Percentiles rank a stretch among this genome's conserved stretches.
Evolutionary conservation across 495 filamentous ascomycete genomes (phyloP).

Genomic region (Hypomontagnella monticulosa): DNA sequence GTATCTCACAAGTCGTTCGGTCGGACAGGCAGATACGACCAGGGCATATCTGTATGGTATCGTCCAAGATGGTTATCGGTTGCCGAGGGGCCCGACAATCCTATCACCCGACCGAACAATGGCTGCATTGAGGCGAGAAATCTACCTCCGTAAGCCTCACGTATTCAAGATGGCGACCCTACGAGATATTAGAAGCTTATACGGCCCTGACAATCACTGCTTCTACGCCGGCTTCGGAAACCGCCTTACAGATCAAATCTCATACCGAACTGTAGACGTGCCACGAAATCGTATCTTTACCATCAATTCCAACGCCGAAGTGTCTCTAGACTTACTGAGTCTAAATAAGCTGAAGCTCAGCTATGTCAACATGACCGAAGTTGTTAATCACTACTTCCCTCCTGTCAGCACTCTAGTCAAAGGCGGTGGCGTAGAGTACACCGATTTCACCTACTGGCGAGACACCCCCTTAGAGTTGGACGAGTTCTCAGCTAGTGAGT

Average conservation of each 20-base stretch:
- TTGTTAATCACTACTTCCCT: constrained; percentile 97
- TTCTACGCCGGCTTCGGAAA: constrained; percentile 99
- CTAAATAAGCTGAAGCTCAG: constrained; percentile 96
- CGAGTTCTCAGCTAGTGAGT: constrained; percentile 81
- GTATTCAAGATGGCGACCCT: constrained; percentile 99
- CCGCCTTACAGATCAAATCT: constrained; percentile 93
- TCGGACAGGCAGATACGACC: constrained; percentile 93
- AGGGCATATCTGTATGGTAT: constrained; percentile 91
- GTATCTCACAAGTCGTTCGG: constrained; percentile 93
- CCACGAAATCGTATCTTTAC: constrained; percentile 95
- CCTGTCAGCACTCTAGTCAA: constrained; percentile 78
- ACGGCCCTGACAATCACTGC: constrained; percentile 78
- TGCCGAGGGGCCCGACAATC: constrained; percentile 93
- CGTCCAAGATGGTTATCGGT: constrained; percentile 81
- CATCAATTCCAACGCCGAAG: constrained; percentile 98
- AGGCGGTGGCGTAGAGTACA: constrained; percentile 84
- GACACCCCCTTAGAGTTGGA: constrained; percentile 77
- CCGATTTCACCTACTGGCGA: constrained; percentile 90
- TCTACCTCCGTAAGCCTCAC: constrained; percentile 96
- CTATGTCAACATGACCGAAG: constrained; percentile 94
- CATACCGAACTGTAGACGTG: constrained; percentile 95
- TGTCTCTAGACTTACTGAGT: constrained; percentile 88
- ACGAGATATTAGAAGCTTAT: constrained; percentile 90
- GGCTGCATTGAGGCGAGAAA: constrained; percentile 90
- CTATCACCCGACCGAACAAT: constrained; percentile 95